Evolutionary conservation across 2,329 filamentous ascomycete species (phyloP).

Genomic region (Penicillium sp.): DNA sequence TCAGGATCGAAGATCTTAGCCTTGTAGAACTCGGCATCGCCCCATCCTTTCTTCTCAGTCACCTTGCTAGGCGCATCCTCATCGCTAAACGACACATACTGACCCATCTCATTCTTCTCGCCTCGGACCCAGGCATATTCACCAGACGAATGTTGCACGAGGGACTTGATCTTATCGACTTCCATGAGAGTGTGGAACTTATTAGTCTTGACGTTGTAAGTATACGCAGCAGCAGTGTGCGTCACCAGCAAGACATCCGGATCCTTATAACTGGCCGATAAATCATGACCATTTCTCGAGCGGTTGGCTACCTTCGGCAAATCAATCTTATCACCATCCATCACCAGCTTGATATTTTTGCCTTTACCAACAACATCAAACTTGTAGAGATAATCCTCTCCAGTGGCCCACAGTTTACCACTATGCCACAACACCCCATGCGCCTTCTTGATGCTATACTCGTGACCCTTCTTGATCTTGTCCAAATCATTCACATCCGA

Average conservation of each 20-base stretch:
- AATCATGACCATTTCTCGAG: conserved; percentile 16
- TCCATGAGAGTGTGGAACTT: conserved; percentile 14
- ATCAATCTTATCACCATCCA: not conserved
- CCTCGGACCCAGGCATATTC: conserved; percentile 23
- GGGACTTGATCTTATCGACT: conserved; percentile 18
- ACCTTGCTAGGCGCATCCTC: conserved; percentile 1
- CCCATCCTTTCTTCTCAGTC: conserved; percentile 14
- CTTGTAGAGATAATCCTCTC: not conserved
- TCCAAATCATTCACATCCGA: conserved; percentile 12
- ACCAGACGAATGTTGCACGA: conserved; percentile 18
- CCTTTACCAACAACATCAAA: conserved; percentile 3
- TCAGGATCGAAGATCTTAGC: conserved; percentile 19
- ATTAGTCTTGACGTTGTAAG: conserved; percentile 15
- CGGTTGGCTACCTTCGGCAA: not conserved
- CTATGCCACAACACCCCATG: conserved; percentile 1
- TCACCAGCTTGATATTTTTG: not conserved
- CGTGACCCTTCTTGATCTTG: conserved; percentile 4
- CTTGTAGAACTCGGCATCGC: conserved; percentile 23
- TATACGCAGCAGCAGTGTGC: conserved; percentile 20
- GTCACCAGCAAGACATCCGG: conserved; percentile 20
- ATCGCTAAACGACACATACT: conserved; percentile 21
- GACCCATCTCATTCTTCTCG: conserved; percentile 21
- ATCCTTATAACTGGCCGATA: conserved; percentile 21
- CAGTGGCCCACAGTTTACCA: not conserved
- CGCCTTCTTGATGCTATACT: not conserved